Evolutionary conservation across 495 filamentous ascomycete species (phyloP).

Genomic region (Pyrenula aspistea): DNA sequence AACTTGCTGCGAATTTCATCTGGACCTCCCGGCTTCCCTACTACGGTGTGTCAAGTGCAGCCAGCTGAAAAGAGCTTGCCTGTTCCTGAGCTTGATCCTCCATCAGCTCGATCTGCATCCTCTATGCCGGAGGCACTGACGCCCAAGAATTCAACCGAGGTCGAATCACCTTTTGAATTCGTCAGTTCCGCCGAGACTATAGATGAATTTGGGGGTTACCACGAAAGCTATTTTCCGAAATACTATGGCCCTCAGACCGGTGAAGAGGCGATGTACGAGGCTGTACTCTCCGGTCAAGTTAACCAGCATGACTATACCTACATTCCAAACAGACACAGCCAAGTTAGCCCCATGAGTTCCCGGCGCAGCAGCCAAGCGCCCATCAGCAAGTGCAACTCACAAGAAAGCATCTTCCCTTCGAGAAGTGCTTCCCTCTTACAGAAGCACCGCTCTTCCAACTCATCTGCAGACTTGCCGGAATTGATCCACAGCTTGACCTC

Average conservation of each 20-base stretch:
- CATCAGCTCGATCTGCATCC: conserved; percentile 18
- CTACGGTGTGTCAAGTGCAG: not conserved
- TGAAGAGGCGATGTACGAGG: conserved; percentile 35
- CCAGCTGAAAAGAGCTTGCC: conserved; percentile 1
- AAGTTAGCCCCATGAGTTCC: conserved; percentile 20
- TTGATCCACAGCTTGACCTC: conserved; percentile 35
- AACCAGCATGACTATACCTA: conserved; percentile 33
- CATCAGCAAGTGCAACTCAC: conserved; percentile 46
- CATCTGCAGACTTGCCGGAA: conserved; percentile 44
- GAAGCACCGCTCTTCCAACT: conserved; percentile 42
- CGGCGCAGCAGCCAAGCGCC: conserved; percentile 41
- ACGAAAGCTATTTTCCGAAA: conserved; percentile 4
- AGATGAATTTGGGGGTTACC: not conserved
- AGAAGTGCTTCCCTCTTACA: conserved; percentile 35
- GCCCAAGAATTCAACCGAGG: not conserved
- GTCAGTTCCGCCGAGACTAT: not conserved
- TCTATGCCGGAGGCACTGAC: conserved; percentile 2
- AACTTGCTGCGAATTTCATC: not conserved
- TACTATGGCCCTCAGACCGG: conserved; percentile 17
- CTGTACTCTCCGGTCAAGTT: conserved; percentile 32
- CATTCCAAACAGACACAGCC: conserved; percentile 19
- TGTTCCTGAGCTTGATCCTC: conserved; percentile 26
- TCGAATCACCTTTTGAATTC: not conserved
- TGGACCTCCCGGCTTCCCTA: not conserved
- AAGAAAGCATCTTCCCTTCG: conserved; percentile 42